Evolutionary conservation across 176 grass and related monocot species (phyloP).

Genomic region (Hordeum marinum): DNA sequence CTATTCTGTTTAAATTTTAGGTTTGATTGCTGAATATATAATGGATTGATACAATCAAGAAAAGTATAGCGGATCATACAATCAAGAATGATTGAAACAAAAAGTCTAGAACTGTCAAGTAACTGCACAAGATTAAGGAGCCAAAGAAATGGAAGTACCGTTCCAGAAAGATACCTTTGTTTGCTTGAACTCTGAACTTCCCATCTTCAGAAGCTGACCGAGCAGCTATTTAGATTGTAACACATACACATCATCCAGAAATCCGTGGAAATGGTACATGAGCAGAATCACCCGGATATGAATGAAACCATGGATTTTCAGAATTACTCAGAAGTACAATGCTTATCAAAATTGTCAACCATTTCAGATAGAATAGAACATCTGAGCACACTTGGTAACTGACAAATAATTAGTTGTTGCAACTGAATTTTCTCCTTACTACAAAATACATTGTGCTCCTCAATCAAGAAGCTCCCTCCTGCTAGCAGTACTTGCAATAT

Average conservation of each 20-base stretch:
- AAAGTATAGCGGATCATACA: neutral
- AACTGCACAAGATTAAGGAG: neutral
- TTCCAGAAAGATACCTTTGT: neutral
- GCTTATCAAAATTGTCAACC: neutral
- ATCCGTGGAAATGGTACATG: neutral
- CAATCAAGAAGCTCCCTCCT: neutral
- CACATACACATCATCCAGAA: neutral
- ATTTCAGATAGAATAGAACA: neutral
- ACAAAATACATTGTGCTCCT: neutral
- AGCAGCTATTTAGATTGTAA: neutral
- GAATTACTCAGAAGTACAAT: neutral
- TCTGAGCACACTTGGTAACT: neutral
- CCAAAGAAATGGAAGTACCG: neutral
- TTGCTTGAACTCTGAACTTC: neutral
- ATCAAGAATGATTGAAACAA: neutral
- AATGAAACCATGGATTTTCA: neutral
- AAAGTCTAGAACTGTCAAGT: neutral
- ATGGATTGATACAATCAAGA: neutral
- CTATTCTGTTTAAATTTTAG: neutral
- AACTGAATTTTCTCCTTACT: neutral
- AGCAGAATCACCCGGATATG: neutral
- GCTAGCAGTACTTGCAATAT: neutral
- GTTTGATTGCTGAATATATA: neutral
- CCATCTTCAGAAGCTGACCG: neutral
- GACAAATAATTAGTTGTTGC: neutral